Percentiles rank a stretch among this genome's conserved stretches.
These are phyloP conservation scores for Paecilomyces variotii DNA, from an alignment of 2,329 filamentous ascomycete genomes.

Conservation along the genomic window DNA sequence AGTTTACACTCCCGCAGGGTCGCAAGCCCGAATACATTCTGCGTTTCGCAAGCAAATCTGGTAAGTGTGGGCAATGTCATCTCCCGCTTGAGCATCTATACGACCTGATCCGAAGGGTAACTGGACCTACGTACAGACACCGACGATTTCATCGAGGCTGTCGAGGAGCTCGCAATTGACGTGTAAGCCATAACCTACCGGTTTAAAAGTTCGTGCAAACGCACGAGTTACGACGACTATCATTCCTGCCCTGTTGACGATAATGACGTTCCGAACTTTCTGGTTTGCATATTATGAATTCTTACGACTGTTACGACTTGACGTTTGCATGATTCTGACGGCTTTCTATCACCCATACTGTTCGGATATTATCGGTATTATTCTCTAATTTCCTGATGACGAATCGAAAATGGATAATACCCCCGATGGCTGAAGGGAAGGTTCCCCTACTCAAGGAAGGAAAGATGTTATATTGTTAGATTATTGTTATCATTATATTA, in stretches of 20 bases:
- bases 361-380: background rate
- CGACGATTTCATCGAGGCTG: slow-evolving; percentile 26
- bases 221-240: background rate
- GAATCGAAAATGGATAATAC: background rate
- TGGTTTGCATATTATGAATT: background rate
- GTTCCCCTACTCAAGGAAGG: background rate
- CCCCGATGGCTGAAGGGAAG: background rate
- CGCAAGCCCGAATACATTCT: slow-evolving; percentile 31
- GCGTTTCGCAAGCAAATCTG: slow-evolving; percentile 25
- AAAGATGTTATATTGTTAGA: background rate
- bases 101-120: background rate
- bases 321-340: background rate
- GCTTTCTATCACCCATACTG: background rate
- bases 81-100: background rate
- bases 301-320: background rate
- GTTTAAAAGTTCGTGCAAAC: background rate
- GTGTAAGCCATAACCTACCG: background rate
- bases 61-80: slow-evolving; percentile 15
- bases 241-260: background rate
- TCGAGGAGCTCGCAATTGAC: slow-evolving; percentile 19
- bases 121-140: slow-evolving; percentile 24
- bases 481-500: background rate
- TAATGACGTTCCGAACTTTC: background rate
- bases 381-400: background rate
- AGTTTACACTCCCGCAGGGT: slow-evolving; percentile 38